phyloP scores from a whole-genome alignment of 805 yeast genomes.

The Metschnikowia baotianmanensis region DNA sequence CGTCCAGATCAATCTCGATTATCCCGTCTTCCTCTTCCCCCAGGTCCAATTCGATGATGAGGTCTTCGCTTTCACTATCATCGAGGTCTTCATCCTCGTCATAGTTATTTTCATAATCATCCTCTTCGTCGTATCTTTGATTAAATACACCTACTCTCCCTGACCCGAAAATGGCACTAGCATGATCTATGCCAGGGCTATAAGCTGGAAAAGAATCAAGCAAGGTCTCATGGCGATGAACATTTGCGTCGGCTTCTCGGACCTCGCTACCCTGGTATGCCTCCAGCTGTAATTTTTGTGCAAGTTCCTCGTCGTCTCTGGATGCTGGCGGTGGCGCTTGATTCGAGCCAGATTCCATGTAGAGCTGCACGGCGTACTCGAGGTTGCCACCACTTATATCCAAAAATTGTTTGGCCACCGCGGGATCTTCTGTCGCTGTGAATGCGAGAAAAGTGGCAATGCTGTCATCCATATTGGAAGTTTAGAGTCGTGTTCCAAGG shows the following conservation, averaged over 20 bases:
- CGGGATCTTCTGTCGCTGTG: slow-evolving; percentile 68
- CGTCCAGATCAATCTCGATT: slow-evolving; percentile 30
- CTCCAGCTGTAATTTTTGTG: slow-evolving; percentile 62
- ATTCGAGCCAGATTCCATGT: slow-evolving; percentile 50
- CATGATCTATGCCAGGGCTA: slow-evolving; percentile 18
- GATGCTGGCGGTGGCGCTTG: slow-evolving; percentile 20
- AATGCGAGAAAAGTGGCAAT: slow-evolving; percentile 79
- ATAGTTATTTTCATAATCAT: slow-evolving; percentile 28
- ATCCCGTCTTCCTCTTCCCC: slow-evolving; percentile 34
- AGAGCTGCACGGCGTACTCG: slow-evolving; percentile 82
- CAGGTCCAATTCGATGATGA: slow-evolving; percentile 27
- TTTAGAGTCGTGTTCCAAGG: neutral
- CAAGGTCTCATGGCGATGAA: slow-evolving; percentile 73
- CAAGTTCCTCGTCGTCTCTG: slow-evolving; percentile 52
- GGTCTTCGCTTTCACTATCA: slow-evolving; percentile 1
- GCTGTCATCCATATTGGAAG: slow-evolving; percentile 42
- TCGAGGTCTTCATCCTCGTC: slow-evolving; percentile 27
- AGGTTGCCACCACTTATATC: slow-evolving; percentile 75
- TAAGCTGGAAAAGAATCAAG: slow-evolving; percentile 42
- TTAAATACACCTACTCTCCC: slow-evolving; percentile 57
- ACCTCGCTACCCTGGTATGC: slow-evolving; percentile 45
- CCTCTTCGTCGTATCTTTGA: slow-evolving; percentile 46
- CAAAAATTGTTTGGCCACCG: slow-evolving; percentile 69
- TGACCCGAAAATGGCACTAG: slow-evolving; percentile 47
- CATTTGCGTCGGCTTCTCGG: slow-evolving; percentile 68